A percentile compares a stretch with the other conserved stretches of the same genome.
Conservation (phyloP, 495 filamentous ascomycete species). For the Massariosphaeria phaeospora region DNA sequence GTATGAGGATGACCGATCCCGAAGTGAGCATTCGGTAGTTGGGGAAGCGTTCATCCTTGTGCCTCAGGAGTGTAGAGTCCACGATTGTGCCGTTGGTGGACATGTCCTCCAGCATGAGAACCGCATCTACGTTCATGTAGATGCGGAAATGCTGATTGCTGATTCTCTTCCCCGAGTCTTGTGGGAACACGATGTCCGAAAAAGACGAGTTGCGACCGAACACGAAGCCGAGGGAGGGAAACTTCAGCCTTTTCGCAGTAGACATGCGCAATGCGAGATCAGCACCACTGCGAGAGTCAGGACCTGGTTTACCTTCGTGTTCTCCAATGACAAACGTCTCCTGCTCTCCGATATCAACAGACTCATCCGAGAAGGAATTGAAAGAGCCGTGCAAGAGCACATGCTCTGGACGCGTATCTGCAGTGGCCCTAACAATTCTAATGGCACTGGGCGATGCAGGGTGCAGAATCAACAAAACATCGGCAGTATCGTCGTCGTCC, state of each 20-base stretch:
- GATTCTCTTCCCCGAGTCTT: constrained; percentile 56
- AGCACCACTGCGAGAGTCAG: constrained; percentile 17
- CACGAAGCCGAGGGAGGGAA: constrained; percentile 63
- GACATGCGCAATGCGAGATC: constrained; percentile 81
- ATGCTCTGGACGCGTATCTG: constrained; percentile 50
- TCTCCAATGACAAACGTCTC: constrained; percentile 47
- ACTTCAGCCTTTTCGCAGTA: constrained; percentile 52
- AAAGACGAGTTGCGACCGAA: constrained; percentile 71
- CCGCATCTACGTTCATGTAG: constrained; percentile 69
- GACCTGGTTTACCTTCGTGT: background rate
- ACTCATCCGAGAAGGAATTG: constrained; percentile 22
- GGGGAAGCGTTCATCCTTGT: constrained; percentile 35
- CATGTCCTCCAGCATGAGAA: constrained; percentile 83
- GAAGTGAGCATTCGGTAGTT: constrained; percentile 59
- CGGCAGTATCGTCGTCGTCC: constrained; percentile 71
- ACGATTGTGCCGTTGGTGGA: constrained; percentile 93
- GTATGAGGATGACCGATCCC: constrained; percentile 67
- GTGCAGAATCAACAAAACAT: constrained; percentile 84
- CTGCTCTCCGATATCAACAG: constrained; percentile 49
- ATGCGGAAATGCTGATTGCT: constrained; percentile 93
- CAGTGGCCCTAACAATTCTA: constrained; percentile 57
- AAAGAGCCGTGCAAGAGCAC: constrained; percentile 44
- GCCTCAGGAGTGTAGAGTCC: constrained; percentile 57
- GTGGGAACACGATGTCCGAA: constrained; percentile 64
- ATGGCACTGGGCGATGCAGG: constrained; percentile 69